Conservation (phyloP, 495 filamentous ascomycete genomes). For the Hypoxylon trugodes region DNA sequence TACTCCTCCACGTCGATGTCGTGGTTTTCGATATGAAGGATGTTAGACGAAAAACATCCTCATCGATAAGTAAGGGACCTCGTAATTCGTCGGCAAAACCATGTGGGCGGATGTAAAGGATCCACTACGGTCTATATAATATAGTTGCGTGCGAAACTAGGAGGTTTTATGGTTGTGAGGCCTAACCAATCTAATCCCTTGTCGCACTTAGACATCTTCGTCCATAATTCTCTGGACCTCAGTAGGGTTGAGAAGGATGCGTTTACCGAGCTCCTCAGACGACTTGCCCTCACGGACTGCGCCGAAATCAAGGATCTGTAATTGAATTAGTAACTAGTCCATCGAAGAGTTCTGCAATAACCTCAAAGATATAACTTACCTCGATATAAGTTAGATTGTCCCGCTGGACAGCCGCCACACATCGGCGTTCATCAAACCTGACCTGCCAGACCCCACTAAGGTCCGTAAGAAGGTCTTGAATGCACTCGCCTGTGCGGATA, state of each 20-base stretch:
- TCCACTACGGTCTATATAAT: neutral
- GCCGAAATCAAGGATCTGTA: constrained; percentile 88
- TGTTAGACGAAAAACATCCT: neutral
- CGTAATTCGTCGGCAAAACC: too few species aligned
- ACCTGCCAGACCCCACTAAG: constrained; percentile 98
- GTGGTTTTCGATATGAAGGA: too few species aligned
- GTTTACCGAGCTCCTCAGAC: constrained; percentile 75
- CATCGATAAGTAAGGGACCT: neutral
- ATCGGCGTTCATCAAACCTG: constrained; percentile 93
- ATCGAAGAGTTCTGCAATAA: neutral
- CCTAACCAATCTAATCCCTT: neutral
- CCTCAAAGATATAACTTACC: constrained; percentile 61
- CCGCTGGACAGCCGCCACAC: constrained; percentile 95
- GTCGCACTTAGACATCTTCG: constrained; percentile 47
- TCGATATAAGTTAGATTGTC: constrained; percentile 94
- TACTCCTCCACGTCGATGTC: too few species aligned
- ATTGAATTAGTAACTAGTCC: constrained; percentile 15
- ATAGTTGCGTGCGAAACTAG: neutral
- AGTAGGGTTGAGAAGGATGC: constrained; percentile 77
- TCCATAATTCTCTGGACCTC: constrained; percentile 60
- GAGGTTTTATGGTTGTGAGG: neutral
- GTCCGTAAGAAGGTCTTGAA: constrained; percentile 94
- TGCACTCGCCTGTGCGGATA: constrained; percentile 87
- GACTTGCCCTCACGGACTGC: constrained; percentile 83
- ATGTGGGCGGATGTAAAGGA: neutral